phyloP scores from a whole-genome alignment of 2,329 filamentous ascomycete genomes.

The Fusarium solani-melongenae region DNA sequence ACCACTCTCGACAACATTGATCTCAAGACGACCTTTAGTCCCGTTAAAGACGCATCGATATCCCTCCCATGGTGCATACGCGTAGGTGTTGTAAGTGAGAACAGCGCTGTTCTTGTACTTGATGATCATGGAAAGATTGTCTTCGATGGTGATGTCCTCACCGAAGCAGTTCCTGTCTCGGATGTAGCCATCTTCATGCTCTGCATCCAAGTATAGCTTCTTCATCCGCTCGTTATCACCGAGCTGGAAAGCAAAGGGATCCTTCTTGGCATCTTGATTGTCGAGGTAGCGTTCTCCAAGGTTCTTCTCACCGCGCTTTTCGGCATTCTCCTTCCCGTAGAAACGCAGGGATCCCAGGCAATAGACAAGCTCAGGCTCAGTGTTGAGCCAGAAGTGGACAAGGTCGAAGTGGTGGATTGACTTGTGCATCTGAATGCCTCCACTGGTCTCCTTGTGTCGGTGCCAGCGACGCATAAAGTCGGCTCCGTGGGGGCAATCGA shows the following conservation, averaged over 20 bases:
- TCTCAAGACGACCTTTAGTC: slow-evolving; percentile 67
- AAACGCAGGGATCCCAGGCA: slow-evolving; percentile 68
- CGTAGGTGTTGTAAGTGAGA: slow-evolving; percentile 68
- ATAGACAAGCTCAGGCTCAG: slow-evolving; percentile 65
- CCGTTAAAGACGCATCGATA: slow-evolving; percentile 69
- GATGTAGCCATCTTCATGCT: slow-evolving; percentile 71
- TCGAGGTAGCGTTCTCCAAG: slow-evolving; percentile 63
- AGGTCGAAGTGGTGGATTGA: slow-evolving; percentile 68
- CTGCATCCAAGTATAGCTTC: slow-evolving; percentile 69
- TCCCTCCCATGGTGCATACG: slow-evolving; percentile 72
- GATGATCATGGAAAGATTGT: slow-evolving; percentile 70
- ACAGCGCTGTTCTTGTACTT: slow-evolving; percentile 66
- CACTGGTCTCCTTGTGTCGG: slow-evolving; percentile 68
- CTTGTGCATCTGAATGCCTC: slow-evolving; percentile 71
- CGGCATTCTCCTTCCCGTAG: slow-evolving; percentile 71
- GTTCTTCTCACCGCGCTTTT: slow-evolving; percentile 60
- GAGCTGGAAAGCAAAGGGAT: slow-evolving; percentile 69
- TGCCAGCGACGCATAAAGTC: slow-evolving; percentile 75
- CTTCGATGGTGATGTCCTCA: slow-evolving; percentile 72
- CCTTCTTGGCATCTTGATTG: slow-evolving; percentile 60
- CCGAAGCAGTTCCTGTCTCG: slow-evolving; percentile 72
- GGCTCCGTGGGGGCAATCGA: slow-evolving; percentile 70
- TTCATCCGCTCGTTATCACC: slow-evolving; percentile 63
- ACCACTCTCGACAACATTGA: slow-evolving; percentile 70
- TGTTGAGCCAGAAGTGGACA: slow-evolving; percentile 71